phyloP scores from a whole-genome alignment of 169 alveolate species.

The Eimeria praecox region DNA sequence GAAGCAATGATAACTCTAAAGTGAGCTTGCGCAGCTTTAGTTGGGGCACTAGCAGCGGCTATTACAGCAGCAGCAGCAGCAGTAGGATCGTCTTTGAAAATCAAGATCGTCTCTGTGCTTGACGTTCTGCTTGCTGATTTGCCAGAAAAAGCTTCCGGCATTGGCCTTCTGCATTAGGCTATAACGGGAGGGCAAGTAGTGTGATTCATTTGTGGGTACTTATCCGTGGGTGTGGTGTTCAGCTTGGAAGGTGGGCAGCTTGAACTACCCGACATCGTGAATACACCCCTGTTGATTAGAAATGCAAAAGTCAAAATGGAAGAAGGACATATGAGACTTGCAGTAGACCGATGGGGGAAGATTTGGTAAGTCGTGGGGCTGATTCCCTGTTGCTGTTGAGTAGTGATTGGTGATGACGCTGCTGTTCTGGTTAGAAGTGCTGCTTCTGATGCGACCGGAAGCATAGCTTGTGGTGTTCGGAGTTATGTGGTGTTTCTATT shows the following conservation, averaged over 20 bases:
- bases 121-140: background rate
- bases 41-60: background rate
- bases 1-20: constrained; percentile 75
- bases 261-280: constrained; percentile 75
- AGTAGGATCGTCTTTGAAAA: background rate
- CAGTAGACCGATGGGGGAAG: constrained; percentile 80
- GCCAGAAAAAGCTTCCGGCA: background rate
- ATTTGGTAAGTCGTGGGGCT: constrained; percentile 41
- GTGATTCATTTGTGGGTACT: background rate
- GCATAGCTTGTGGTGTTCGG: background rate
- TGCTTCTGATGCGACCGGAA: background rate
- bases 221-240: background rate
- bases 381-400: background rate
- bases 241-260: constrained; percentile 76
- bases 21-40: constrained; percentile 24
- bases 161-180: background rate
- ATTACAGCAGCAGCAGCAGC: background rate
- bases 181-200: background rate
- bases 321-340: constrained; percentile 77
- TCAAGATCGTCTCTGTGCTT: background rate
- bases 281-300: constrained; percentile 72
- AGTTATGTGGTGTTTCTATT: background rate
- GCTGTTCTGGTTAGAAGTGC: background rate
- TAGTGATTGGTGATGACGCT: background rate
- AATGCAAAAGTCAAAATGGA: constrained; percentile 73